Evolutionary conservation across 176 grass and related monocot species (phyloP), one percentile per base, ranked within the genome.

Genomic region (Triticum monococcum): DNA sequence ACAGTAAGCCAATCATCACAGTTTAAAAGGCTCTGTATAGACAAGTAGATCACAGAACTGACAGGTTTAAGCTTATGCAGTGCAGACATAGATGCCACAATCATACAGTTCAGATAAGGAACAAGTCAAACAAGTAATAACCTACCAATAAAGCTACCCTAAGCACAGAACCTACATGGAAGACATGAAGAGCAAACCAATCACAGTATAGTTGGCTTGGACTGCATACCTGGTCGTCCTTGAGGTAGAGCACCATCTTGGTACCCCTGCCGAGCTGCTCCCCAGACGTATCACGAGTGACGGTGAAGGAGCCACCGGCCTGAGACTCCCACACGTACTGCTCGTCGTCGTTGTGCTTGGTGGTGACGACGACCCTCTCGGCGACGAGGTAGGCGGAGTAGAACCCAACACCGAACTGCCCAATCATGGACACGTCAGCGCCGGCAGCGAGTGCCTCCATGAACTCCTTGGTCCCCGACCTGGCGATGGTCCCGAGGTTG

Each of bases 291-390:
- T 93, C 94, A 67, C 94, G 90, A 0, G 94, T 91, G 5, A 96
- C 94, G 7, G 94, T 93, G 79, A 96, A 96, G 6, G 94, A 96
- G 2, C 94, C 94, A 12, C 94, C 94, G 2, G 94, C 89, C 89
- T 97, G 94, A 2, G 94, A 93, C 83, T 97, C 94, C 91, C 91
- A 97, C 45, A 97, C 79, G 23, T 97, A 97, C 94, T 97, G 89
- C 86, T 97, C 94, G 36, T 97, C 94, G 17, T 97, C 89, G 9
- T 97, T 94, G 83, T 97, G 92, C 86, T 97, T 97, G 79, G 92
- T 83, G 63, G 83, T 92, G 16, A 94, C 94, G 40, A 97, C 89
- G 1, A 97, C 94, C 79, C 76, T 86, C 83, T 97, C 91, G 1
- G 94, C 85, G 1, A 97, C 94, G 17, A 97, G 91, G 68, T 96